Evolutionary conservation across 352 stramenopile species (phyloP), one percentile per base, ranked within the genome.

Genomic region (Pythium brassicae): DNA sequence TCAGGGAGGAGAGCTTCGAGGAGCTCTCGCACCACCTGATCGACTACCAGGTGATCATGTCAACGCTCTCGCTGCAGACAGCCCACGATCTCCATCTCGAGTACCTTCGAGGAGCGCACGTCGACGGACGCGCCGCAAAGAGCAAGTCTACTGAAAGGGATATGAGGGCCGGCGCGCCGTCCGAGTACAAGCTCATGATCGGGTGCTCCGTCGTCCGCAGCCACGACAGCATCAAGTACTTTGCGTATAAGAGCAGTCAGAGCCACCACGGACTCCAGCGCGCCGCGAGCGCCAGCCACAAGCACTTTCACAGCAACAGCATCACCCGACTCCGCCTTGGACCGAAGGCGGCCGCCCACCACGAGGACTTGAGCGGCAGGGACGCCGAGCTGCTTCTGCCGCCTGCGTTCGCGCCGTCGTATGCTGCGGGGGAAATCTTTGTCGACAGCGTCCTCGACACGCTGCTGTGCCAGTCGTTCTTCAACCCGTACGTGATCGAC

Each of bases 41-140:
- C 3, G 77, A 87, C 53, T 87, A 87, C 55, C 71, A 83, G 53
- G 75, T 86, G 37, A 82, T 85, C 61, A 80, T 83, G 73, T 85
- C 78, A 15, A 82, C 74, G 14, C 45, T 85, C 19, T 76, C 75
- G 25, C 56, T 81, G 7, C 72, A 69, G 11, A 78, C 70, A 0
- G 65, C 76, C 23, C 60, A 79, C 47, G 54, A 69, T 7, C 58
- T 79, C 23, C 61, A 82, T 26, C 55, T 55, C 27, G 62, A 83
- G 47, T 63, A 84, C 45, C 46, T 74, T 1, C 47, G 50, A 44
- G 39, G 39, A 3, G 39, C 7, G 9, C 39, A 44, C 17, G 39
- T 1, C 6, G 17, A 23, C 39, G 39, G 26, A 27, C 43, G 34
- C 23, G 22, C 6, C 42, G 62, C 19, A 34, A 47, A 25, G 34